Evolutionary conservation across 2,329 filamentous ascomycete genomes (phyloP), one percentile per base, ranked within the genome.

Genomic region (Penicillium corylophilum): DNA sequence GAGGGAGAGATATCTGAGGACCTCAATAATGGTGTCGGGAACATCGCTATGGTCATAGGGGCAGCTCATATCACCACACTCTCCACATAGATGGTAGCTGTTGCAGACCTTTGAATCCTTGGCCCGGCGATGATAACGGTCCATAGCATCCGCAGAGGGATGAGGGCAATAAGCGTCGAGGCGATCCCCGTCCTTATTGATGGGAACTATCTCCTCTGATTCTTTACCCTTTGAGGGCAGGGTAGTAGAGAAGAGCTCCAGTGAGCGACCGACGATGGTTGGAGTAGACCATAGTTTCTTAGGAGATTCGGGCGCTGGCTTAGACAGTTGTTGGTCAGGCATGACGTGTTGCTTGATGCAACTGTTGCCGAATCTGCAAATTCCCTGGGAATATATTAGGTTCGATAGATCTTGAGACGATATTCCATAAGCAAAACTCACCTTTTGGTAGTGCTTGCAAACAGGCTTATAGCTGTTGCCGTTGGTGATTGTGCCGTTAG

Each of bases 91-190:
- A 50, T 80, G 75, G 51, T 73, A 73, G 24, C 71, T 72, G 59
- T 81, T 81, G 63, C 79, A 82, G 0, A 78, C 70, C 57, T 79
- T 80, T 16, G 68, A 64, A 2, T 65, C 58, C 13, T 64, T 66
- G 24, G 68, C 66, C 12, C 72, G 70, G 10, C 64, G 61, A 18
- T 71, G 69, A 59, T 78, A 81, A 8, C 57, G 55, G 2, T 68
- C 61, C 60, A 72, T 71, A 24, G 74, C 73, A 15, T 73, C 67
- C 13, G 56, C 29, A 0, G 71, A 59, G 0, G 76, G 74, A 0
- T 64, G 56, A 8, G 69, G 65, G 28, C 73, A 65, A 57, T 73
- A 73, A 0, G 66, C 56, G 57, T 82, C 80, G 13, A 82, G 63
- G 5, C 80, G 77, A 13, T 80, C 70, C 2, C 68, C 69, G 10